Base-by-base conservation (phyloP, 768 basidiomycete species). In the Lactarius quietus region DNA sequence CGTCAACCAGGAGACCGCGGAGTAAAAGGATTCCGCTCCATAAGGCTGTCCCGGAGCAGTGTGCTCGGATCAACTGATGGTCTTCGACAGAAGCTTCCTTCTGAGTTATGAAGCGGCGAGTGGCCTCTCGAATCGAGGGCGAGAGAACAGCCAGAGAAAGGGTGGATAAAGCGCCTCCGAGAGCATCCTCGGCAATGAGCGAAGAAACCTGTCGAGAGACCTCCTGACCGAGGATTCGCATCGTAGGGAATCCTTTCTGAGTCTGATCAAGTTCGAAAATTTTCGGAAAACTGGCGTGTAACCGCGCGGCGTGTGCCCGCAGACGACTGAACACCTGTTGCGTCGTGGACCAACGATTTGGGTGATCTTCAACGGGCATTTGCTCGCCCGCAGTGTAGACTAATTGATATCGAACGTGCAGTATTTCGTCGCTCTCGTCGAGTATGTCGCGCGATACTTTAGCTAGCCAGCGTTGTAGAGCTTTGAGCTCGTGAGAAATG, bases 341-440 rank as follows among this genome's bases (percentile, higher is more conserved):
- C 0, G 74, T 73, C 6, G 73, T 77, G 2, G 61, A 69, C 83
- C 83, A 84, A 18, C 82, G 78, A 48, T 78, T 70, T 2, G 80
- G 80, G 51, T 74, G 75, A 55, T 75, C 75, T 48, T 83, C 78
- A 20, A 82, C 59, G 0, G 75, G 70, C 20, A 45, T 65, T 51
- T 79, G 79, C 6, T 72, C 43, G 43, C 80, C 81, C 31, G 77
- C 70, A 0, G 82, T 80, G 57, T 83, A 84, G 8, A 84, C 73
- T 14, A 84, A 69, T 63, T 83, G 82, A 67, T 83, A 83, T 0
- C 77, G 74, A 51, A 79, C 77, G 58, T 78, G 76, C 5, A 84
- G 74, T 28, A 83, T 75, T 48, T 84, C 67, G 33, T 67, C 65
- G 28, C 65, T 66, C 51, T 66, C 65, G 55, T 66, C 65, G 14